Evolutionary conservation across 305 asterid species (phyloP), one percentile per base, ranked within the genome.

Genomic region (Fraxinus baroniana): DNA sequence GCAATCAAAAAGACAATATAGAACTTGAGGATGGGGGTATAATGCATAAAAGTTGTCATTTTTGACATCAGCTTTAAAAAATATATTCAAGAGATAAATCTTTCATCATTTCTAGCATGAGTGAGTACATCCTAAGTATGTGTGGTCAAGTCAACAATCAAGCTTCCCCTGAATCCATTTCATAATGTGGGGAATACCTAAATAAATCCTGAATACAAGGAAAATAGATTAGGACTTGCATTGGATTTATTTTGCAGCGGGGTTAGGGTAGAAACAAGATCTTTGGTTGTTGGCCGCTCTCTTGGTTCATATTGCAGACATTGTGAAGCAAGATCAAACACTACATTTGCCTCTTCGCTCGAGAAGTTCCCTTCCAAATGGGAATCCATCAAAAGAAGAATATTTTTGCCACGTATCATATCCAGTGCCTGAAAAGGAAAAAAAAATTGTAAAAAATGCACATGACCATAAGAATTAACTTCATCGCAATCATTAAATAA

Each of bases 321-420:
- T 86, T 88, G 91, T 8, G 99, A 95, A 84, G 99, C 97, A 85
- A 94, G 98, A 85, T 93, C 97, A 81, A 95, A 90, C 80, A 95
- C 98, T 35, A 88, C 91, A 2, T 97, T 95, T 62, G 99, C 99
- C 92, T 95, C 98, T 89, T 94, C 98, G 76, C 92, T 87, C 78
- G 97, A 93, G 90, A 94, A 95, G 86, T 94, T 93, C 18, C 98
- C 98, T 90, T 95, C 99, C 86, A 95, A 89, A 88, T 95, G 98
- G 76, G 99, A 95, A 86, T 95, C 99, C 97, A 95, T 95, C 81
- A 95, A 84, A 80, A 94, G 94, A 86, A 90, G 93, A 85, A 94
- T 95, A 86, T 94, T 95, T 88, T 90, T 94, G 71, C 98, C 98
- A 55, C 97, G 92, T 87, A 94, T 95, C 99, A 94, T 92, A 78